Evolutionary conservation across 306 rosid genomes (phyloP).

Genomic region (Sicyos baderoa): DNA sequence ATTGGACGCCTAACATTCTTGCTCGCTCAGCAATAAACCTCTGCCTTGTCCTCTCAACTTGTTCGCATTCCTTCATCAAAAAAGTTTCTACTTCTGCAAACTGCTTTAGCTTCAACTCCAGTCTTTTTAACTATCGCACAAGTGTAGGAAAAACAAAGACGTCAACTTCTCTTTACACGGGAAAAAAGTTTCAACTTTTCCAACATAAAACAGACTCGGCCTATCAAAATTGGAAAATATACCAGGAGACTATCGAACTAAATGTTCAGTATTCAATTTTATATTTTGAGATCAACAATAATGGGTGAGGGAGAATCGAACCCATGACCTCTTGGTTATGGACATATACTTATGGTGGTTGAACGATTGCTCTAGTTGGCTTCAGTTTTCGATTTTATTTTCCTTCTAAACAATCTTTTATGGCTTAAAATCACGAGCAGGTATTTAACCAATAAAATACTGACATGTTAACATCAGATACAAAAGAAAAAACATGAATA

Average conservation of each 20-base stretch:
- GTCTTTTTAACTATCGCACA: slow-evolving; percentile 70
- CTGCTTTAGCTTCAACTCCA: slow-evolving; percentile 96
- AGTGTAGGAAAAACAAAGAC: slow-evolving; percentile 18
- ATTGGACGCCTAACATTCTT: slow-evolving; percentile 54
- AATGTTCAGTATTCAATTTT: not conserved
- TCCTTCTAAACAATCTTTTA: not conserved
- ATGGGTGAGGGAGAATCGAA: no score
- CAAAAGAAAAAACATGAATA: not conserved
- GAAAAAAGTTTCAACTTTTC: not conserved
- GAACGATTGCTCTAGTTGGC: no score
- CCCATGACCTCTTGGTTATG: no score
- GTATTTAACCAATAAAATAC: not conserved
- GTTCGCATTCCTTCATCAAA: slow-evolving; percentile 95
- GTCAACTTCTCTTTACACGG: not conserved
- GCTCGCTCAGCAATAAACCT: slow-evolving; percentile 74
- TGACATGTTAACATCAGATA: not conserved
- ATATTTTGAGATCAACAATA: no score
- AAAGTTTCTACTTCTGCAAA: slow-evolving; percentile 96
- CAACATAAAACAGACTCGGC: slow-evolving; percentile 15
- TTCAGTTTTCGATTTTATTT: not conserved
- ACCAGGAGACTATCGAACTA: not conserved
- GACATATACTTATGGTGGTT: no score
- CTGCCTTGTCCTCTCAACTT: slow-evolving; percentile 81
- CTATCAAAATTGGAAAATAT: not conserved
- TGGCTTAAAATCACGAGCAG: not conserved